These are phyloP conservation scores for Podila verticillata DNA, from an alignment of 192 early-diverging fungal species.

Conservation along the genomic window DNA sequence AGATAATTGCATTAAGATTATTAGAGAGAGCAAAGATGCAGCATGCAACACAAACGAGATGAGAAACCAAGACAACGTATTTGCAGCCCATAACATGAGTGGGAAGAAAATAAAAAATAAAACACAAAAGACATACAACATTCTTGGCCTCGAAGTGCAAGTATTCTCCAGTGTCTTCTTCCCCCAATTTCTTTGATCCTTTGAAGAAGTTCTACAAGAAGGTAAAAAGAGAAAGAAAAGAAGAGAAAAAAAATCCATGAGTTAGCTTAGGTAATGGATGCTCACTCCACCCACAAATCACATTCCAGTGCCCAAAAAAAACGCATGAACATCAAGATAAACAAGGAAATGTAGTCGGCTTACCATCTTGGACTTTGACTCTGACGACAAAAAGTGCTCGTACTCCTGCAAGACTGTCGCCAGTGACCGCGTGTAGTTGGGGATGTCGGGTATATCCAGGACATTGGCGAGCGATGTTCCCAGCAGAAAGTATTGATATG, in stretches of 20 bases:
- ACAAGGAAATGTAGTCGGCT: not conserved
- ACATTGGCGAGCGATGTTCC: conserved; percentile 25
- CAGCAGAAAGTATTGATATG: conserved; percentile 19
- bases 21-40: no score
- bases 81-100: not conserved
- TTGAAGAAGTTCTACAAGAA: not conserved
- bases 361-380: conserved; percentile 32
- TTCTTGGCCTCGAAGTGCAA: not conserved
- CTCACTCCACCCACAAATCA: conserved; percentile 12
- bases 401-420: conserved; percentile 14
- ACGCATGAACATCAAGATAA: not conserved
- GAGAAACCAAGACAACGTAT: no score
- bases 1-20: no score
- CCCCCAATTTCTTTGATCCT: not conserved
- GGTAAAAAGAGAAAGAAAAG: not conserved
- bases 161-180: conserved; percentile 1
- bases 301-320: not conserved
- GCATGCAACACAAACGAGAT: no score
- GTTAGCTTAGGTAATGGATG: no score
- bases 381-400: conserved; percentile 14
- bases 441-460: conserved; percentile 21
- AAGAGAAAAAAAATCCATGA: not conserved
- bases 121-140: not conserved
- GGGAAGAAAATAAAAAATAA: not conserved
- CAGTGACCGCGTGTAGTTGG: conserved; percentile 15